Evolutionary conservation across 345 rosid genomes (phyloP).

Genomic region (Eucalyptus marginata): DNA sequence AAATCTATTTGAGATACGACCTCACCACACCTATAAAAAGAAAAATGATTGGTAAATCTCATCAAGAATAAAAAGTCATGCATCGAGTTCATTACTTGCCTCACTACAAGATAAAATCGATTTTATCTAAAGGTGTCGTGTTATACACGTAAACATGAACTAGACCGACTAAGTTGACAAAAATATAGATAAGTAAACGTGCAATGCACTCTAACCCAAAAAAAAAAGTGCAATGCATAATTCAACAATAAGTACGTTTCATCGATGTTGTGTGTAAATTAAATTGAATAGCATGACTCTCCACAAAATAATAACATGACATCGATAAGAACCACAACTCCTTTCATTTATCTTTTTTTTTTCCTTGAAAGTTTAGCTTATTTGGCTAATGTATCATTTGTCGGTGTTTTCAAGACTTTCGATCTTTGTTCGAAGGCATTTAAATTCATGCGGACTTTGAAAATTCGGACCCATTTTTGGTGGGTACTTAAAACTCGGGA

Average conservation of each 20-base stretch:
- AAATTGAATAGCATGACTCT: background rate
- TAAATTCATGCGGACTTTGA: background rate
- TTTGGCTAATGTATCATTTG: background rate
- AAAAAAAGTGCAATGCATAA: background rate
- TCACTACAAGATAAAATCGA: background rate
- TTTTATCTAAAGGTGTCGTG: background rate
- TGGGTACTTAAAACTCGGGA: background rate
- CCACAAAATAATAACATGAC: background rate
- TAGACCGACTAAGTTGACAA: background rate
- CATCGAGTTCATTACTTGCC: background rate
- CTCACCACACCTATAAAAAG: background rate
- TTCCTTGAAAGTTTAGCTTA: background rate
- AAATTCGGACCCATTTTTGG: background rate
- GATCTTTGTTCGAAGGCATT: background rate
- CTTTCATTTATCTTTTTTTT: accelerated
- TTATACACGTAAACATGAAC: background rate
- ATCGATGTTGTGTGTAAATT: background rate
- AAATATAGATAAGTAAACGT: background rate
- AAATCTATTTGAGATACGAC: background rate
- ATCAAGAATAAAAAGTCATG: background rate
- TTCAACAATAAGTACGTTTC: background rate
- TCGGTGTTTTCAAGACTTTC: background rate
- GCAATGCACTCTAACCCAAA: background rate
- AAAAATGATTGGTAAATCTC: background rate
- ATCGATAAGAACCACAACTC: background rate